A percentile compares a stretch with the other conserved stretches of the same genome.
Conservation (phyloP, 192 early-diverging fungal species). For the Powellomyces hirtus region DNA sequence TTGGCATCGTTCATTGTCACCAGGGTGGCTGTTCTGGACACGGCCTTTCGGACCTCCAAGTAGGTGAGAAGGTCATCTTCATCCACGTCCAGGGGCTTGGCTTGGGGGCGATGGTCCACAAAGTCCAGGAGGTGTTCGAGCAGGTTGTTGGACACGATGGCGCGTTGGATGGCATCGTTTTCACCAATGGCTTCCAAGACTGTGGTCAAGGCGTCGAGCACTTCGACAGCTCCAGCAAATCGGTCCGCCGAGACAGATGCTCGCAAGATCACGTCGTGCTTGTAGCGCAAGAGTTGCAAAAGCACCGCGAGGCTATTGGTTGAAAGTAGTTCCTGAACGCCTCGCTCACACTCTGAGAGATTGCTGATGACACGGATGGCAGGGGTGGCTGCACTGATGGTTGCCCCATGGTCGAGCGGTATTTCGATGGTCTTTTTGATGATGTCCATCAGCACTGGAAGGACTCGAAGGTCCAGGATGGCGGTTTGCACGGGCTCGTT, state of each 20-base stretch:
- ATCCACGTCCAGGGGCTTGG: constrained; percentile 9
- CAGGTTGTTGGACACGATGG: constrained; percentile 34
- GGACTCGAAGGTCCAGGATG: constrained; percentile 13
- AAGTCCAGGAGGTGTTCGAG: constrained; percentile 44
- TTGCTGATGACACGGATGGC: constrained; percentile 36
- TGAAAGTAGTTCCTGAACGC: constrained; percentile 33
- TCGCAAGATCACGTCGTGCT: constrained; percentile 29
- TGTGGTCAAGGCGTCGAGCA: constrained; percentile 41
- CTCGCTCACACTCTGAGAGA: constrained; percentile 37
- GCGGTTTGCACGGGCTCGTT: constrained; percentile 47
- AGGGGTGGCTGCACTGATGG: background rate
- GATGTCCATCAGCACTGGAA: constrained; percentile 18
- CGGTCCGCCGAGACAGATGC: background rate
- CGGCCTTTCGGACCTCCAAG: constrained; percentile 40
- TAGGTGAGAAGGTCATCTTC: constrained; percentile 27
- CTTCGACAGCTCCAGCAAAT: constrained; percentile 36
- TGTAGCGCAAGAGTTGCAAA: constrained; percentile 25
- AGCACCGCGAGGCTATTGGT: constrained; percentile 22
- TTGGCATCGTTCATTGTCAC: constrained; percentile 55
- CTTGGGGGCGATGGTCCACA: constrained; percentile 41
- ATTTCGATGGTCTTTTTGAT: constrained; percentile 21
- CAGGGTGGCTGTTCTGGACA: constrained; percentile 43
- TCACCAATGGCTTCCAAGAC: constrained; percentile 46
- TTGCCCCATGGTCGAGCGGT: background rate
- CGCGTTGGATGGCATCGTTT: constrained; percentile 41